Evolutionary conservation across 2,329 filamentous ascomycete species (phyloP).

Genomic region (Trichoderma hamatum): DNA sequence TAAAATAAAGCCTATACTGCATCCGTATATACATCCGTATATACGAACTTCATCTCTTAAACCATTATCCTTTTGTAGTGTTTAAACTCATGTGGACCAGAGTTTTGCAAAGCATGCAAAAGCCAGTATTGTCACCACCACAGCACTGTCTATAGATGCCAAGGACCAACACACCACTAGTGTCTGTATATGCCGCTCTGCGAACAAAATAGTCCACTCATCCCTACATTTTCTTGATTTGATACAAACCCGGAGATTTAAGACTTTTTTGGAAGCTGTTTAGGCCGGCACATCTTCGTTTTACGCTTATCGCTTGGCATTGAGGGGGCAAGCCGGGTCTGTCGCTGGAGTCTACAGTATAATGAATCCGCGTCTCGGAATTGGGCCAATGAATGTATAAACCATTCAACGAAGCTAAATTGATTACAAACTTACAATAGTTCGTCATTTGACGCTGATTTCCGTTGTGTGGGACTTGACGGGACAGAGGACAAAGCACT

Average conservation of each 20-base stretch:
- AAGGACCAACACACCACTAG: neutral
- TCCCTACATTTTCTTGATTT: neutral
- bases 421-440: neutral
- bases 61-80: neutral
- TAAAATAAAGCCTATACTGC: neutral
- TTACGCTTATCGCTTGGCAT: constrained; percentile 21
- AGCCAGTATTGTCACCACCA: neutral
- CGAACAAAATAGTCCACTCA: neutral
- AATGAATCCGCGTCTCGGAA: neutral
- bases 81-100: too few relatives aligned
- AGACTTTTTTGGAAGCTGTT: constrained; percentile 15
- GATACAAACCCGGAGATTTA: neutral
- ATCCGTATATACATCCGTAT: neutral
- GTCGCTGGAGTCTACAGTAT: neutral
- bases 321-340: neutral
- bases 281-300: neutral
- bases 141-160: neutral
- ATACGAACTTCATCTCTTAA: neutral
- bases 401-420: neutral
- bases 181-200: neutral
- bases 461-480: neutral
- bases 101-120: neutral
- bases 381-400: neutral
- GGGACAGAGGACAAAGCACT: neutral
- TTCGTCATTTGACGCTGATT: neutral